Percentiles rank a stretch among this genome's conserved stretches.
Conservation (phyloP, 1,139 yeast genomes). For the Yamadazyma atlantica region DNA sequence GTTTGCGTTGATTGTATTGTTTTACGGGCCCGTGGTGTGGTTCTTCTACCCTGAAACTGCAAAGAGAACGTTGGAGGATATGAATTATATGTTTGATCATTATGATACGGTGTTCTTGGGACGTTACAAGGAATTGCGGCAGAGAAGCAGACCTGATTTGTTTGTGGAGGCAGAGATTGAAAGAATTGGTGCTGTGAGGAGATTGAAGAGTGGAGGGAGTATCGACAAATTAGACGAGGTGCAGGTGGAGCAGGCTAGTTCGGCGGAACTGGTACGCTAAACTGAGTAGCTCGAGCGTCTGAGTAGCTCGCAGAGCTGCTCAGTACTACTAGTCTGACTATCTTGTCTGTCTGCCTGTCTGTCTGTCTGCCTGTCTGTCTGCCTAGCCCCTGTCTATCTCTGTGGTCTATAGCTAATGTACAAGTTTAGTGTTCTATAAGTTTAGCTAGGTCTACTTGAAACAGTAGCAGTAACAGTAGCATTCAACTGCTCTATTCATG, state of each 20-base stretch:
- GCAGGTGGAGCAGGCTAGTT: not conserved
- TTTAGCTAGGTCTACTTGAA: no score
- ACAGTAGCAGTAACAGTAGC: no score
- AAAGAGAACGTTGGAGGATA: slow-evolving; percentile 60
- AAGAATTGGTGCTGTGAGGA: slow-evolving; percentile 13
- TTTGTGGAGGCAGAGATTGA: slow-evolving; percentile 17
- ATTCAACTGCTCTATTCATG: no score
- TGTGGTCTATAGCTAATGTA: no score
- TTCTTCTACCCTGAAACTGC: slow-evolving; percentile 60
- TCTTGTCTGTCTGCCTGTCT: no score
- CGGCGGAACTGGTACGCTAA: no score
- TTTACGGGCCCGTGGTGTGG: slow-evolving; percentile 17
- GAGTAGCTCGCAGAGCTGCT: no score
- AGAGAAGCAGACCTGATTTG: slow-evolving; percentile 14
- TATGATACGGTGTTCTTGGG: slow-evolving; percentile 19
- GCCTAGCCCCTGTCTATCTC: no score
- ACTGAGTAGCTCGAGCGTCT: no score
- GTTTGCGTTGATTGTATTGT: slow-evolving; percentile 15
- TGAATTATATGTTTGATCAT: slow-evolving; percentile 33
- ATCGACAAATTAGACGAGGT: slow-evolving; percentile 8
- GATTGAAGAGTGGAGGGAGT: slow-evolving; percentile 2
- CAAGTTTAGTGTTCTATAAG: no score
- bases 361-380: no score
- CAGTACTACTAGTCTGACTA: not conserved
- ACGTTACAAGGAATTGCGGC: slow-evolving; percentile 15